Evolutionary conservation across 1,284 basidiomycete genomes (phyloP).

Genomic region (Papiliotrema terrestris): DNA sequence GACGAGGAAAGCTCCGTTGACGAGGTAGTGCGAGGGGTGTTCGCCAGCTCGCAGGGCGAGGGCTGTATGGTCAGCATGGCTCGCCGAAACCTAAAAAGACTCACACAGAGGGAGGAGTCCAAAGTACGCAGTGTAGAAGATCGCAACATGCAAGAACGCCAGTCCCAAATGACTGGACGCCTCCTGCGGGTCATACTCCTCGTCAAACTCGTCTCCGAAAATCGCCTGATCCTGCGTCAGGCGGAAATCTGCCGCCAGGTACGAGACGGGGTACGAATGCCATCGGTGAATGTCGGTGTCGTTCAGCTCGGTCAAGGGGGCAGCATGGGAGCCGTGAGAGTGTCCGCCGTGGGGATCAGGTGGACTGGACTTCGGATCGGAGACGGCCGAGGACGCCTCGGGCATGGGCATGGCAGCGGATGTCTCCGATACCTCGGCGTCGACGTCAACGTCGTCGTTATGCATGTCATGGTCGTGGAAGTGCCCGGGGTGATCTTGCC

Average conservation of each 20-base stretch:
- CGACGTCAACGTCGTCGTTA: too few species aligned
- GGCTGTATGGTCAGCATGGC: conserved; percentile 14
- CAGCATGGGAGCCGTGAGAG: conserved; percentile 28
- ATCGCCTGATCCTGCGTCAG: conserved; percentile 33
- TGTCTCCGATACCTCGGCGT: too few species aligned
- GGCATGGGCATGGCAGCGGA: too few species aligned
- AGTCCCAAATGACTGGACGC: conserved; percentile 27
- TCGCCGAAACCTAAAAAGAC: conserved; percentile 7
- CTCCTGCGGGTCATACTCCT: conserved; percentile 27
- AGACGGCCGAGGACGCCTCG: too few species aligned
- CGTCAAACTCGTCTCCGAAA: conserved; percentile 40
- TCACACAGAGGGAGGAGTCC: conserved; percentile 36
- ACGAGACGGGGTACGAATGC: conserved; percentile 40
- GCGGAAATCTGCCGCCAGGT: conserved; percentile 39
- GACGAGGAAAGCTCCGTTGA: conserved; percentile 26
- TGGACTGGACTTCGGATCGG: too few species aligned
- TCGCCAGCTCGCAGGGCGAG: conserved; percentile 36
- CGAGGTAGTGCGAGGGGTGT: conserved; percentile 37
- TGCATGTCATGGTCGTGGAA: too few species aligned
- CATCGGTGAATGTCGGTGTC: conserved; percentile 33
- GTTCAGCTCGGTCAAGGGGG: conserved; percentile 28
- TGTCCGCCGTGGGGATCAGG: conserved; percentile 7
- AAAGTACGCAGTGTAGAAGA: conserved; percentile 38
- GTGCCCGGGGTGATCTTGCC: too few species aligned
- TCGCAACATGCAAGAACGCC: conserved; percentile 31